phyloP scores from a whole-genome alignment of 768 basidiomycete species.

The Tubosaeta sp. region DNA sequence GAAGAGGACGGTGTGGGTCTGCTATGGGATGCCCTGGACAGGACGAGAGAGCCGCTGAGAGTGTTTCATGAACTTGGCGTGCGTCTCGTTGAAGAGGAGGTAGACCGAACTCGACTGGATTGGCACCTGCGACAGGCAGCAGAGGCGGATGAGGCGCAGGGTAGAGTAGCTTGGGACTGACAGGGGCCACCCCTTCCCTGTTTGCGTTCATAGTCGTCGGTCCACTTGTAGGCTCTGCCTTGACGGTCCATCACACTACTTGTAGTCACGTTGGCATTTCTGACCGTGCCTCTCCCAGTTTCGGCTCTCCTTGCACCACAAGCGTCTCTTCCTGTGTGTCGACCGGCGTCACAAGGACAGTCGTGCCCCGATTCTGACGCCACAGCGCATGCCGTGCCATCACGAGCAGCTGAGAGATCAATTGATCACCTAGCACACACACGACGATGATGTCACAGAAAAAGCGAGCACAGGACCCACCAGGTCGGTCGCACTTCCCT shows the following conservation, averaged over 20 bases:
- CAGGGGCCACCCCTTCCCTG: no score
- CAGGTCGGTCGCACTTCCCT: constrained; percentile 15
- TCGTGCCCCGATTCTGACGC: neutral
- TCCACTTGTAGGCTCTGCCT: no score
- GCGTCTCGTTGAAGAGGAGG: no score
- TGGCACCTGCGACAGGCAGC: no score
- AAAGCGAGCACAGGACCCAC: neutral
- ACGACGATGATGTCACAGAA: neutral
- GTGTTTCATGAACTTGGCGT: neutral
- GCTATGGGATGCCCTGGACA: no score
- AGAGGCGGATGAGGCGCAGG: no score
- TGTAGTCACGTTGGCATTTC: no score
- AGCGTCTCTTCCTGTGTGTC: neutral
- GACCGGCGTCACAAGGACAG: neutral
- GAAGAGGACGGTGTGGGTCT: no score
- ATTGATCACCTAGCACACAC: constrained; percentile 1
- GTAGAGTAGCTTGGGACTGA: no score
- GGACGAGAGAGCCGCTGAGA: neutral
- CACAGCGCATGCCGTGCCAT: constrained; percentile 12
- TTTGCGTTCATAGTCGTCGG: no score
- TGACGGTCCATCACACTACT: neutral
- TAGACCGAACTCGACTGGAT: no score
- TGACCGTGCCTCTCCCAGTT: no score
- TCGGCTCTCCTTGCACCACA: neutral
- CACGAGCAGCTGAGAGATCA: constrained; percentile 16